Base-by-base conservation (phyloP, 2,329 filamentous ascomycete genomes). In the Xylariaceae sp. region DNA sequence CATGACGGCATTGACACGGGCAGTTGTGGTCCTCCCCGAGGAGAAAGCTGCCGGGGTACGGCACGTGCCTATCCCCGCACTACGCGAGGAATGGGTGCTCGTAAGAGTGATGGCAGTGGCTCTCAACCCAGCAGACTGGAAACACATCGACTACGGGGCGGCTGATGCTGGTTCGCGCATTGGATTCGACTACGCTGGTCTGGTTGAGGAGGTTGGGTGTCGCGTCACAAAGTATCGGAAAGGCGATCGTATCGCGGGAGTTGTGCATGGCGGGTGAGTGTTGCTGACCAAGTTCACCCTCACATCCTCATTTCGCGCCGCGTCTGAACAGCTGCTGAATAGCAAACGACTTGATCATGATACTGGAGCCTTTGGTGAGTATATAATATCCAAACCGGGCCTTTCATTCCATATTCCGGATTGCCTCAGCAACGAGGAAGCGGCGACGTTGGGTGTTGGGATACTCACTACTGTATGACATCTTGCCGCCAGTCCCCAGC, bases 171-270 rank as follows among this genome's bases (percentile, higher is more conserved):
- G 60, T 11, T 27, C 47, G 18, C 50, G 54, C n/a, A 38, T 67
- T 39, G 73, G 73, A 18, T 72, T 68, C 47, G 75, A 77, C 58
- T 77, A 71, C 48, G 68, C 71, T 27, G 75, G 76, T 40, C 56
- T 71, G 9, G 69, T 78, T 2, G 70, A 73, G 39, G 68, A 71
- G 39, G 65, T 78, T 19, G 76, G 75, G 11, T 45, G 57, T 5
- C 67, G 66, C 27, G 71, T 74, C 12, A 71, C 62, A n/a, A 71
- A 71, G 52, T 72, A 75, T 49, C 68, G 68, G 55, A 70, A 68
- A 45, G 76, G 77, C 3, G 76, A 80, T 52, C 68, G 75, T 27
- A 64, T 79, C 31, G 61, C 62, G 22, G 75, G 75, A 5, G 27
- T 42, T 7, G 31, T 41, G 9, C 33, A 38, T 14, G 48, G 49